Conservation (phyloP, 768 basidiomycete species). For the Antrodiella citrinella region DNA sequence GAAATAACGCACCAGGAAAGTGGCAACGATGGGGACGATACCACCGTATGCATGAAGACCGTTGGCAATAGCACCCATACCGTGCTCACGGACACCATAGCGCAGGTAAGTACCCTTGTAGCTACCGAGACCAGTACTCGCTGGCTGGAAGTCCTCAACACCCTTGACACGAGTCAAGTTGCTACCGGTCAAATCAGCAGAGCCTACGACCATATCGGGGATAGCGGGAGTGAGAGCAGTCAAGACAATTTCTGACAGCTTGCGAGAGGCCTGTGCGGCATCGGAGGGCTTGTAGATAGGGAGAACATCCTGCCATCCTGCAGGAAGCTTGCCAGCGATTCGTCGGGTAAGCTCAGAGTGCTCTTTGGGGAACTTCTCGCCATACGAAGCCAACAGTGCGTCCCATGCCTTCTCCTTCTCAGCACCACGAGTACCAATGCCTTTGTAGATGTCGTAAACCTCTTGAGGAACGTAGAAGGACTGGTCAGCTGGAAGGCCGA, state of each 20-base stretch:
- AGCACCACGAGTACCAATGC: slow-evolving; percentile 65
- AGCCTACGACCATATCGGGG: slow-evolving; percentile 85
- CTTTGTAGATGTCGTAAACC: slow-evolving; percentile 60
- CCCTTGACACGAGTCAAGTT: slow-evolving; percentile 86
- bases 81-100: slow-evolving; percentile 97
- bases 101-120: slow-evolving; percentile 89
- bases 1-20: slow-evolving; percentile 84
- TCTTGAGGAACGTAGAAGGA: slow-evolving; percentile 72
- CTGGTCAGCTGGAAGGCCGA: slow-evolving; percentile 71
- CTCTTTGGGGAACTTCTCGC: slow-evolving; percentile 73
- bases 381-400: slow-evolving; percentile 56
- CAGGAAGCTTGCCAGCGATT: slow-evolving; percentile 74
- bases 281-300: slow-evolving; percentile 82
- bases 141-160: slow-evolving; percentile 87
- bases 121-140: slow-evolving; percentile 72
- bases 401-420: slow-evolving; percentile 72
- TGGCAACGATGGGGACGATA: slow-evolving; percentile 84
- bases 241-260: slow-evolving; percentile 86
- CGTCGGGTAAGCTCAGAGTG: slow-evolving; percentile 82
- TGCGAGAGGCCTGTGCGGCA: slow-evolving; percentile 83
- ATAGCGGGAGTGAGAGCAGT: slow-evolving; percentile 64
- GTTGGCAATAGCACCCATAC: slow-evolving; percentile 93
- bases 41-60: slow-evolving; percentile 86
- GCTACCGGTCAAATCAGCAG: slow-evolving; percentile 86
- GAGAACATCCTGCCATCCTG: slow-evolving; percentile 78